These are phyloP conservation scores for Monosporozyma yasuniensis DNA, from an alignment of 805 yeast species.

Conservation along the genomic window DNA sequence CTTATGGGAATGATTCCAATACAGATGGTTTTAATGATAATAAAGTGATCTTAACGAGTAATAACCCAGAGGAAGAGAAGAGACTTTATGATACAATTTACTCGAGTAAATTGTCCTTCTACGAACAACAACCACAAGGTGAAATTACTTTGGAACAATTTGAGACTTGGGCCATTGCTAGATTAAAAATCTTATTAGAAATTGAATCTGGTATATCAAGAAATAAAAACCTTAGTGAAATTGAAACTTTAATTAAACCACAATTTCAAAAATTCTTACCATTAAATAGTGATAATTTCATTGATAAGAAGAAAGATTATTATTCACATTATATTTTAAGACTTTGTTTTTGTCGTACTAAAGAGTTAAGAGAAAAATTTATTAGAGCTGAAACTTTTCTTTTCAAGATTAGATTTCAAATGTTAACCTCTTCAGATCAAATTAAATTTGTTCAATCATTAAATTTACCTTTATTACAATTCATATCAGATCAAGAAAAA, in stretches of 20 bases:
- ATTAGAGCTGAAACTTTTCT: conserved; percentile 65
- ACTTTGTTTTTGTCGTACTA: conserved; percentile 79
- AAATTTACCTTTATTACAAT: conserved; percentile 59
- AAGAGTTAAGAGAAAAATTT: conserved; percentile 75
- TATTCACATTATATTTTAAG: conserved; percentile 85
- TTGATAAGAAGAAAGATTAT: conserved; percentile 79
- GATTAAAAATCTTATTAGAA: conserved; percentile 74
- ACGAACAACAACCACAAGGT: conserved; percentile 64
- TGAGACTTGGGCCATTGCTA: conserved; percentile 91
- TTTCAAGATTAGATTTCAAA: conserved; percentile 63
- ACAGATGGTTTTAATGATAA: not conserved
- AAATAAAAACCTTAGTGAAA: conserved; percentile 54
- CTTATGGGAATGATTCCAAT: conserved; percentile 3
- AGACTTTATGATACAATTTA: conserved; percentile 35
- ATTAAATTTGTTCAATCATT: conserved; percentile 56
- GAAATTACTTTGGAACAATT: conserved; percentile 90
- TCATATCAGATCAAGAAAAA: conserved; percentile 57
- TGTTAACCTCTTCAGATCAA: conserved; percentile 58
- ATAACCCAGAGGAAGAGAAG: conserved; percentile 24
- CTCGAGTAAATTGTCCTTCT: conserved; percentile 61
- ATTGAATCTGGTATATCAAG: conserved; percentile 68
- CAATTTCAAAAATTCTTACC: conserved; percentile 59
- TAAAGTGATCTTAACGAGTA: not conserved
- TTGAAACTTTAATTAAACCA: conserved; percentile 57
- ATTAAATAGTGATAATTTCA: conserved; percentile 32